These are phyloP conservation scores for Collybiopsis luxurians DNA, from an alignment of 768 basidiomycete species.

Conservation along the genomic window DNA sequence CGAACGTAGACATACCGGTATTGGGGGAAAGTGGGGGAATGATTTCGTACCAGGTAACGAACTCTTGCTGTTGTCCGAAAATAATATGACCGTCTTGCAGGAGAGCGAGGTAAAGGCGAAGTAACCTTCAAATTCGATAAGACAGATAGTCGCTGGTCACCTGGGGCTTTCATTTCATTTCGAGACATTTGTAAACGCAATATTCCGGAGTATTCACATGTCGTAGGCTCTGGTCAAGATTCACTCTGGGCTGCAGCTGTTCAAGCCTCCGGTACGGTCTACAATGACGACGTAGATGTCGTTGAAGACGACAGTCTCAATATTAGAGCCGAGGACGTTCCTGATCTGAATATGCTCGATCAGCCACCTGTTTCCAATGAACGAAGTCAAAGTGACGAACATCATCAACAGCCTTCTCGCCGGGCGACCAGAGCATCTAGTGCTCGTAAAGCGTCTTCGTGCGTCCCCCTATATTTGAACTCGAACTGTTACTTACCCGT, in stretches of 20 bases:
- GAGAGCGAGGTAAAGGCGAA: conserved; percentile 11
- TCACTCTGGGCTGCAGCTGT: not conserved
- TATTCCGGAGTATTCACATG: not conserved
- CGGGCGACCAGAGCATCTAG: not conserved
- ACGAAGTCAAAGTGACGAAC: not conserved
- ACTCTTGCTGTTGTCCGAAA: not conserved
- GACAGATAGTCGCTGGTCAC: conserved; percentile 6
- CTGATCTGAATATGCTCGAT: not conserved
- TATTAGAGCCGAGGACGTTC: conserved; percentile 7
- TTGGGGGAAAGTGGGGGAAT: not conserved
- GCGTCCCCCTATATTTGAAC: not conserved
- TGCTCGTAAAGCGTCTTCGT: not conserved
- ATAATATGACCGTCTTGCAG: conserved; percentile 9
- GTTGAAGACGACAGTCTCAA: not conserved
- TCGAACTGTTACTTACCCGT: not conserved
- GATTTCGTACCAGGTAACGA: conserved; percentile 1
- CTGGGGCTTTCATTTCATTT: not conserved
- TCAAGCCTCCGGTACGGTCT: not conserved
- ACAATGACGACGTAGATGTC: not conserved
- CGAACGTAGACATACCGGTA: not conserved
- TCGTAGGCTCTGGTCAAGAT: not conserved
- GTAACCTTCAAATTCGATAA: conserved; percentile 19
- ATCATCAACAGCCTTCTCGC: too few relatives aligned
- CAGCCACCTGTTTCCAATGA: not conserved
- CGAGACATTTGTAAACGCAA: not conserved